Conservation (phyloP, 805 yeast genomes). For the Ogataea neopini region DNA sequence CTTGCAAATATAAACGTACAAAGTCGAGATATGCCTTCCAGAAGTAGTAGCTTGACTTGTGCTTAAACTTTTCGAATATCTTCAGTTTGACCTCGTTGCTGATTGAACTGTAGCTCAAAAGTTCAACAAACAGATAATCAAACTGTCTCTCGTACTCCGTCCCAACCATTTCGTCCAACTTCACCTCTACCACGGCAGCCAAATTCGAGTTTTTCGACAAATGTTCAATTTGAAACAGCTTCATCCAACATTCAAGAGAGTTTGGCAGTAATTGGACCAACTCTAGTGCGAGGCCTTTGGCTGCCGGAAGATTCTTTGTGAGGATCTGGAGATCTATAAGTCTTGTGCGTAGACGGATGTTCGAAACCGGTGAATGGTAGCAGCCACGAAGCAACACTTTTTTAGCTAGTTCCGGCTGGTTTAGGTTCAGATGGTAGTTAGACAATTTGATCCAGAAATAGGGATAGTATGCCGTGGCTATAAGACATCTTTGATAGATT, state of each 20-base stretch:
- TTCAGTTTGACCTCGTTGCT: constrained; percentile 19
- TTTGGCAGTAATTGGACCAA: constrained; percentile 32
- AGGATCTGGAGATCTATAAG: constrained; percentile 46
- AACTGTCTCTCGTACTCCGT: constrained; percentile 32
- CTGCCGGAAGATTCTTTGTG: constrained; percentile 38
- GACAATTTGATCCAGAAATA: constrained; percentile 52
- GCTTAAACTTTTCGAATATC: constrained; percentile 31
- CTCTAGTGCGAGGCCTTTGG: constrained; percentile 37
- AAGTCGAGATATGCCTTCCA: constrained; percentile 30
- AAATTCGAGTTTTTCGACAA: constrained; percentile 32
- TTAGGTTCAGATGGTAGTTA: constrained; percentile 39
- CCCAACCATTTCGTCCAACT: constrained; percentile 27
- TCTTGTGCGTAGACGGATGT: constrained; percentile 38
- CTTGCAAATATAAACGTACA: constrained; percentile 18
- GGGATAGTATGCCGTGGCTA: constrained; percentile 45
- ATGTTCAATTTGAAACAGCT: constrained; percentile 45
- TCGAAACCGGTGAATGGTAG: constrained; percentile 28
- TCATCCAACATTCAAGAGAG: constrained; percentile 41
- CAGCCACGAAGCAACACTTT: constrained; percentile 41
- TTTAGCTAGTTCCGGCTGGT: constrained; percentile 39
- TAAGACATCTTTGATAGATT: constrained; percentile 50
- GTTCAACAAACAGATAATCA: constrained; percentile 39
- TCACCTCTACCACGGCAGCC: constrained; percentile 30
- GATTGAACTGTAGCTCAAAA: constrained; percentile 32
- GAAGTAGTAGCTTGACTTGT: constrained; percentile 23